A percentile compares a stretch with the other conserved stretches of the same genome.
Evolutionary conservation across 2,329 filamentous ascomycete species (phyloP).

Genomic region (Blumeria hordei): DNA sequence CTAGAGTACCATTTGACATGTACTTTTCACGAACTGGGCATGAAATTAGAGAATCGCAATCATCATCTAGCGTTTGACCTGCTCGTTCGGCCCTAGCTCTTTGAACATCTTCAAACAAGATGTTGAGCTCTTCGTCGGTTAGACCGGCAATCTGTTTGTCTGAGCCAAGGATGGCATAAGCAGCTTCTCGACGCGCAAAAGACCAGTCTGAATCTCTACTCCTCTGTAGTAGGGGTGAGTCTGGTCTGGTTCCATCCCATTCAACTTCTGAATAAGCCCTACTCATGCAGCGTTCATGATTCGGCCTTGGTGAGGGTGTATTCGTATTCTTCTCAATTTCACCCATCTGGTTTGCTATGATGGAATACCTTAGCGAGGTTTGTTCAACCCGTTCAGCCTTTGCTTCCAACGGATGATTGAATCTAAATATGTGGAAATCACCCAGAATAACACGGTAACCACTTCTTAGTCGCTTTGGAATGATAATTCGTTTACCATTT

Average conservation of each 20-base stretch:
- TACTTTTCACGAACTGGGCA: slow-evolving; percentile 86
- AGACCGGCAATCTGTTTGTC: slow-evolving; percentile 80
- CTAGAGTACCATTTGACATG: slow-evolving; percentile 76
- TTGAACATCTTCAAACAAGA: slow-evolving; percentile 83
- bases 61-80: slow-evolving; percentile 59
- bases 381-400: slow-evolving; percentile 75
- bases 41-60: slow-evolving; percentile 70
- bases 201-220: slow-evolving; percentile 85
- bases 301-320: slow-evolving; percentile 34
- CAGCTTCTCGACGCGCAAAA: slow-evolving; percentile 79
- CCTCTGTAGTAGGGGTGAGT: slow-evolving; percentile 49
- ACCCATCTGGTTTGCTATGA: slow-evolving; percentile 36
- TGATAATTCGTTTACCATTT: slow-evolving; percentile 73
- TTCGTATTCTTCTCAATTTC: slow-evolving; percentile 23
- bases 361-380: slow-evolving; percentile 66
- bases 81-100: slow-evolving; percentile 58
- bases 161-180: slow-evolving; percentile 64
- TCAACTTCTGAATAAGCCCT: slow-evolving; percentile 57
- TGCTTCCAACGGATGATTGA: slow-evolving; percentile 94
- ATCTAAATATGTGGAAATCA: slow-evolving; percentile 96
- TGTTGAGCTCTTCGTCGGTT: slow-evolving; percentile 83
- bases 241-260: slow-evolving; percentile 44
- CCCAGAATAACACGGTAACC: slow-evolving; percentile 89
- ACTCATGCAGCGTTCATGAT: slow-evolving; percentile 64
- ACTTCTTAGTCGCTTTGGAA: slow-evolving; percentile 65